A percentile compares a stretch with the other conserved stretches of the same genome.
Evolutionary conservation across 2,329 filamentous ascomycete genomes (phyloP).

Genomic region (Ceratocystis colombiana): DNA sequence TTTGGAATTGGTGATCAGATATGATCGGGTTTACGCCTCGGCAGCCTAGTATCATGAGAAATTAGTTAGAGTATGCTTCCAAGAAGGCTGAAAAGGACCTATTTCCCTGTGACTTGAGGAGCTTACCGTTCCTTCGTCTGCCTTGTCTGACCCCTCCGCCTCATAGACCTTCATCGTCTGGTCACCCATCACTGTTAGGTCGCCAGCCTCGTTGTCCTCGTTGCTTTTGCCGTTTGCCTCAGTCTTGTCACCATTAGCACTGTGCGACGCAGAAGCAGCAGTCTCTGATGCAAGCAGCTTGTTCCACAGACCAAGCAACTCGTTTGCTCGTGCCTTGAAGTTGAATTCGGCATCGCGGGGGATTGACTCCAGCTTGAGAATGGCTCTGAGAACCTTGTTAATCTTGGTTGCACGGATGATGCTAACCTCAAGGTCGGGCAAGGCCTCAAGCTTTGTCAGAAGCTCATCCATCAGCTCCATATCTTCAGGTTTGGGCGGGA

Average conservation of each 20-base stretch:
- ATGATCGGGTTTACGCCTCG: slow-evolving; percentile 10
- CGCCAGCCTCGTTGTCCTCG: slow-evolving; percentile 35
- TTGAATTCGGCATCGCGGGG: slow-evolving; percentile 79
- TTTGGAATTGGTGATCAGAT: background rate
- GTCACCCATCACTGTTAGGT: slow-evolving; percentile 32
- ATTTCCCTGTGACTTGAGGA: background rate
- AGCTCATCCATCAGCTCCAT: slow-evolving; percentile 71
- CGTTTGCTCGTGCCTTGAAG: slow-evolving; percentile 75
- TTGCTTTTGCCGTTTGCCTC: slow-evolving; percentile 32
- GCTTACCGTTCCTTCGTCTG: slow-evolving; percentile 31
- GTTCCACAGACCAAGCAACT: slow-evolving; percentile 81
- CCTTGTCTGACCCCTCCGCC: slow-evolving; percentile 33
- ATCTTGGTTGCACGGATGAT: slow-evolving; percentile 93
- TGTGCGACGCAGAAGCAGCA: slow-evolving; percentile 35
- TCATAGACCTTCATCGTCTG: slow-evolving; percentile 36
- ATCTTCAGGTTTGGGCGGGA: slow-evolving; percentile 74
- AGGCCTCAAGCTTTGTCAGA: slow-evolving; percentile 69
- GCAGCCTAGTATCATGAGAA: slow-evolving; percentile 1
- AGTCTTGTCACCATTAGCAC: slow-evolving; percentile 42
- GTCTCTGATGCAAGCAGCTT: slow-evolving; percentile 59
- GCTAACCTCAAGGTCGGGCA: slow-evolving; percentile 68
- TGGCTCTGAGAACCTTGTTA: slow-evolving; percentile 94
- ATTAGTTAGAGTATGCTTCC: background rate
- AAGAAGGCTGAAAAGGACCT: no score
- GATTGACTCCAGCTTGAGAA: slow-evolving; percentile 76